These are phyloP conservation scores for Penicillium samsonianum DNA, from an alignment of 495 filamentous ascomycete genomes.

Conservation along the genomic window DNA sequence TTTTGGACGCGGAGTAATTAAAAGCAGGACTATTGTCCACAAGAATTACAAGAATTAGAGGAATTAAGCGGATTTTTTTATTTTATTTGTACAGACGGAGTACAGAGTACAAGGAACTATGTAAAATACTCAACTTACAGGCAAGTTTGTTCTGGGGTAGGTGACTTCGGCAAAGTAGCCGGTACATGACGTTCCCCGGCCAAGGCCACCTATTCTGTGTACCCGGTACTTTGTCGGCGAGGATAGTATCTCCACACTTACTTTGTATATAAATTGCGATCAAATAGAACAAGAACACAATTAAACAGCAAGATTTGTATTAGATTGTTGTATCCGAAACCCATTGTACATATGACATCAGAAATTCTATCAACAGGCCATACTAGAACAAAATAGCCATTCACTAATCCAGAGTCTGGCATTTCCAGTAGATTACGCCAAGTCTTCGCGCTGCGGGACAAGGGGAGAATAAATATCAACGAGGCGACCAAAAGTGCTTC, in stretches of 20 bases:
- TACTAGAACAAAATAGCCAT: constrained; percentile 8
- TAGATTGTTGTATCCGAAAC: constrained; percentile 9
- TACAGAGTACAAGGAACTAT: constrained; percentile 2
- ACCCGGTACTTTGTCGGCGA: constrained; percentile 13
- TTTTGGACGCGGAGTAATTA: constrained; percentile 2
- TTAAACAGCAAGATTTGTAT: constrained; percentile 1
- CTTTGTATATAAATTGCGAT: not conserved
- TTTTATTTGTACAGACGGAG: not conserved
- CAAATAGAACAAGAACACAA: not conserved
- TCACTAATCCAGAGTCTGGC: not conserved
- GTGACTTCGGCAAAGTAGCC: constrained; percentile 27
- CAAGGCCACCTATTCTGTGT: constrained; percentile 8
- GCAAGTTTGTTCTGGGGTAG: constrained; percentile 23
- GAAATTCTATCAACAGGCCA: constrained; percentile 24
- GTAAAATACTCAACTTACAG: not conserved
- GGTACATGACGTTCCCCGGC: constrained; percentile 26
- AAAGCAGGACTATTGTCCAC: constrained; percentile 1
- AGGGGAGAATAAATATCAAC: constrained; percentile 14
- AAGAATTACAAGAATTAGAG: not conserved
- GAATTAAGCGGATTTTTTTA: not conserved
- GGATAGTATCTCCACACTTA: not conserved
- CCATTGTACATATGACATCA: constrained; percentile 22
- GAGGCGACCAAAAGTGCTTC: constrained; percentile 3
- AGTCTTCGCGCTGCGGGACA: constrained; percentile 18
- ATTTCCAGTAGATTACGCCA: constrained; percentile 22